A percentile compares a stretch with the other conserved stretches of the same genome.
phyloP scores from a whole-genome alignment of 108 stramenopile genomes.

The Parietichytrium sp. region DNA sequence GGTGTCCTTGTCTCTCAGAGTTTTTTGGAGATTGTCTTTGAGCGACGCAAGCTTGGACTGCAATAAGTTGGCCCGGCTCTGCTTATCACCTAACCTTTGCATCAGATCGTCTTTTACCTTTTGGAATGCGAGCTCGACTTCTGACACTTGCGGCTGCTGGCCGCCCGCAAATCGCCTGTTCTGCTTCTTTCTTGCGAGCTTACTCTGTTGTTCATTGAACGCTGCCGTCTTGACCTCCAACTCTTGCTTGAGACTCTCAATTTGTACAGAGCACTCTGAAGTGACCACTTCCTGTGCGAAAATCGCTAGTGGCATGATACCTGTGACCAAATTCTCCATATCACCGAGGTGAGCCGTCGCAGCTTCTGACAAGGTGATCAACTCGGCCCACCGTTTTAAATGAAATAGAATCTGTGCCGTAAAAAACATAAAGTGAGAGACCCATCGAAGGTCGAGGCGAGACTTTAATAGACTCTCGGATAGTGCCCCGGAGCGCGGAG shows the following conservation, averaged over 20 bases:
- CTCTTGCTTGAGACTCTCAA: not conserved
- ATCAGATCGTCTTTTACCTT: not conserved
- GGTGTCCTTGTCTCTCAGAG: slow-evolving; percentile 26
- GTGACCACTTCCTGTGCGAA: not conserved
- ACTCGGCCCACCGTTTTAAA: not conserved
- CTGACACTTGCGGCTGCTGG: not conserved
- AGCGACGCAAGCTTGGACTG: not conserved
- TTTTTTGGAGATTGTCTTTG: not conserved
- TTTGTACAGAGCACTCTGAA: not conserved
- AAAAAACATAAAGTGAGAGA: not conserved
- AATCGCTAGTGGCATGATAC: not conserved
- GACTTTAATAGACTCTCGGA: not conserved
- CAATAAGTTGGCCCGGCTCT: no score
- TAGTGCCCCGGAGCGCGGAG: not conserved
- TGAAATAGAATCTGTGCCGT: not conserved
- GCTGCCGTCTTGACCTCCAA: not conserved
- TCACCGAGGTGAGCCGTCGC: not conserved
- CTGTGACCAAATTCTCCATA: not conserved
- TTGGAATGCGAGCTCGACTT: not conserved
- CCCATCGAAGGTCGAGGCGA: not conserved
- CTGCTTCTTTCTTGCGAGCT: not conserved
- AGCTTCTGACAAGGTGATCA: not conserved
- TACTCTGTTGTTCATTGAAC: not conserved
- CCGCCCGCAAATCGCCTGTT: not conserved
- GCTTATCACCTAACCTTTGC: no score